Conservation (phyloP, 352 stramenopile species). For the Pythium scleroteichum region DNA sequence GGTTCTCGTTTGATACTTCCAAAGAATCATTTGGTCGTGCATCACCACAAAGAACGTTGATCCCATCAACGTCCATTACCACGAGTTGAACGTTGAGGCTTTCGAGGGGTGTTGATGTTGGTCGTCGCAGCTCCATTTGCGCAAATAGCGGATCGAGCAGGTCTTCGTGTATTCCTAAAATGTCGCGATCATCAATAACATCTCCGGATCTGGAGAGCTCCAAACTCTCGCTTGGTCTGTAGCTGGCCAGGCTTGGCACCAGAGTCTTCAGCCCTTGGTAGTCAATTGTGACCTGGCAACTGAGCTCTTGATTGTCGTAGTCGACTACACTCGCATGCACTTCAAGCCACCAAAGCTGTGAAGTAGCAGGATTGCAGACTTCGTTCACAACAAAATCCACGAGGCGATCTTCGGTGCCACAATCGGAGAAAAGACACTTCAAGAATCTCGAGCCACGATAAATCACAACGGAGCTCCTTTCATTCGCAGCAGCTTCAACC, state of each 20-base stretch:
- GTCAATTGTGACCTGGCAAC: constrained; percentile 36
- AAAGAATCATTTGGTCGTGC: background rate
- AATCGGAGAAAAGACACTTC: background rate
- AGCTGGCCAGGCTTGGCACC: constrained; percentile 46
- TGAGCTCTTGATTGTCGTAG: constrained; percentile 3
- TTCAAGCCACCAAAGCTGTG: constrained; percentile 67
- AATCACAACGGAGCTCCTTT: constrained; percentile 33
- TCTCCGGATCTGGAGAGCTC: background rate
- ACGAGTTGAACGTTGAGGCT: constrained; percentile 1
- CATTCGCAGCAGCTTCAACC: background rate
- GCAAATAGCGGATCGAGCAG: constrained; percentile 49
- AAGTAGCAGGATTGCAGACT: constrained; percentile 47
- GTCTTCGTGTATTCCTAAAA: constrained; percentile 57
- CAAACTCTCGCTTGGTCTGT: constrained; percentile 51
- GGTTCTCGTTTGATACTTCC: too few species aligned
- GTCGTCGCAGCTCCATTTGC: constrained; percentile 19
- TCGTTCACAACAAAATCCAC: constrained; percentile 56
- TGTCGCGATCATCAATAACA: constrained; percentile 25
- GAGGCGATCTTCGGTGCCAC: constrained; percentile 12
- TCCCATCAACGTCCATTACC: constrained; percentile 12
- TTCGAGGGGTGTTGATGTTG: too few species aligned
- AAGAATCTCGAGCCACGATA: constrained; percentile 57
- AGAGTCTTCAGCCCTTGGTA: constrained; percentile 35
- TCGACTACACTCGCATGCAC: constrained; percentile 40
- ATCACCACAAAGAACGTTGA: background rate